Conservation (phyloP, 495 filamentous ascomycete genomes). For the Penicillium crystallinum region DNA sequence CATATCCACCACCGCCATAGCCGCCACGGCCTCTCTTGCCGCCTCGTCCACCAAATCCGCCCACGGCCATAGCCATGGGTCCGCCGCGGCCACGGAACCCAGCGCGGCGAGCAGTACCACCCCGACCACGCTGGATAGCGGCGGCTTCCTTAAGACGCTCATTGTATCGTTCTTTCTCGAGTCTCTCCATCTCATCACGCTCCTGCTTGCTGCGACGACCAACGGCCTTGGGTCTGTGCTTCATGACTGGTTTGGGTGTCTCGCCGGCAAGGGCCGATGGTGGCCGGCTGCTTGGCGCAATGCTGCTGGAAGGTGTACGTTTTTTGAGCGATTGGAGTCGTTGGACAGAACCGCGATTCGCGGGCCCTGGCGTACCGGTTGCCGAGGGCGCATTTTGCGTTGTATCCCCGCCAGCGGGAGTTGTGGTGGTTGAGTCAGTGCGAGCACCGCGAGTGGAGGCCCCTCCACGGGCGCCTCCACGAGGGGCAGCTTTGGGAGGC, state of each 20-base stretch:
- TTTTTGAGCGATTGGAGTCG: slow-evolving; percentile 43
- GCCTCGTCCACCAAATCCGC: slow-evolving; percentile 29
- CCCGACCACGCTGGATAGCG: slow-evolving; percentile 36
- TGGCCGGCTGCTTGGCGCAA: slow-evolving; percentile 22
- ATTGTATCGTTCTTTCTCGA: slow-evolving; percentile 42
- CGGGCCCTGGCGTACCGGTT: slow-evolving; percentile 7
- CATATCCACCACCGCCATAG: slow-evolving; percentile 18
- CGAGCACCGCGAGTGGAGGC: slow-evolving; percentile 1
- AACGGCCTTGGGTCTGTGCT: slow-evolving; percentile 44
- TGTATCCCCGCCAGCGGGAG: slow-evolving; percentile 10
- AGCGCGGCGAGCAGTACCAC: slow-evolving; percentile 21
- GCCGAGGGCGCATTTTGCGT: slow-evolving; percentile 11
- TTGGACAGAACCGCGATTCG: slow-evolving; percentile 34
- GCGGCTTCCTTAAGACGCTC: slow-evolving; percentile 43
- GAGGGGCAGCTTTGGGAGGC: slow-evolving; percentile 40
- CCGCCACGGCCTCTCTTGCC: slow-evolving; percentile 21
- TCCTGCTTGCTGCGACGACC: slow-evolving; percentile 49
- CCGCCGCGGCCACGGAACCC: slow-evolving; percentile 33
- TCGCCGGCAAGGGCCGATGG: slow-evolving; percentile 23
- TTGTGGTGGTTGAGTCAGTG: slow-evolving; percentile 11
- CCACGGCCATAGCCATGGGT: slow-evolving; percentile 21
- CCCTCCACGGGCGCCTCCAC: slow-evolving; percentile 27
- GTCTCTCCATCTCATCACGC: slow-evolving; percentile 44
- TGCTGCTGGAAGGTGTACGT: slow-evolving; percentile 36
- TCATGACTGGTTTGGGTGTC: slow-evolving; percentile 37